Conservation (phyloP, 306 rosid species). For the Prunus armeniaca region DNA sequence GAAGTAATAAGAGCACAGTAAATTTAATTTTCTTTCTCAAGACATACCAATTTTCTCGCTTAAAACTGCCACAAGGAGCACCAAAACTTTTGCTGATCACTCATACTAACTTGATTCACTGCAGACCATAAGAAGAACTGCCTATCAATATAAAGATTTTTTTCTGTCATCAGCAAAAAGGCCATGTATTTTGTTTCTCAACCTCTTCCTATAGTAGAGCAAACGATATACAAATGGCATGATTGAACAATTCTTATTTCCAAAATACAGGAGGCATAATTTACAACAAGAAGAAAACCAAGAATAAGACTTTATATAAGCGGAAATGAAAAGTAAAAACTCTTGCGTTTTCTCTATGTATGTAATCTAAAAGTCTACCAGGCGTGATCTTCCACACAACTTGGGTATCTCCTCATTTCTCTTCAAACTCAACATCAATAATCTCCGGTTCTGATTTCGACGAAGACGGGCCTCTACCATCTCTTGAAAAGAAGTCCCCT, state of each 20-base stretch:
- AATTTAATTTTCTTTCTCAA: too few species aligned
- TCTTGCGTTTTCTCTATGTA: constrained; percentile 4
- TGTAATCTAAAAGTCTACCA: not conserved
- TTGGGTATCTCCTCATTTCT: constrained; percentile 49
- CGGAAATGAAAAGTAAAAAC: not conserved
- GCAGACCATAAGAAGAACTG: not conserved
- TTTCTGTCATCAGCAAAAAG: not conserved
- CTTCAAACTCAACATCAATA: constrained; percentile 94
- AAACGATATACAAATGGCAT: constrained; percentile 10
- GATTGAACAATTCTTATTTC: constrained; percentile 10
- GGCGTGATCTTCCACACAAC: not conserved
- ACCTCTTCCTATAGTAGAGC: not conserved
- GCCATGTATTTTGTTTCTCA: not conserved
- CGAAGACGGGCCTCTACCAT: constrained; percentile 34
- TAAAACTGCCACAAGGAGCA: not conserved
- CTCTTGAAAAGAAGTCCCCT: constrained; percentile 60
- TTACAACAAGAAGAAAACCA: constrained; percentile 7
- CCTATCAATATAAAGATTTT: not conserved
- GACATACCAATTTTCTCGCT: not conserved
- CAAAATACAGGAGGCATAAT: constrained; percentile 3
- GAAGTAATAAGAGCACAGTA: not conserved
- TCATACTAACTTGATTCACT: too few species aligned
- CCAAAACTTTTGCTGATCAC: not conserved
- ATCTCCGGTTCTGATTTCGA: constrained; percentile 72
- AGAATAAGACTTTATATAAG: not conserved